These are phyloP conservation scores for Heritiera littoralis DNA, from an alignment of 345 rosid species.

Conservation along the genomic window DNA sequence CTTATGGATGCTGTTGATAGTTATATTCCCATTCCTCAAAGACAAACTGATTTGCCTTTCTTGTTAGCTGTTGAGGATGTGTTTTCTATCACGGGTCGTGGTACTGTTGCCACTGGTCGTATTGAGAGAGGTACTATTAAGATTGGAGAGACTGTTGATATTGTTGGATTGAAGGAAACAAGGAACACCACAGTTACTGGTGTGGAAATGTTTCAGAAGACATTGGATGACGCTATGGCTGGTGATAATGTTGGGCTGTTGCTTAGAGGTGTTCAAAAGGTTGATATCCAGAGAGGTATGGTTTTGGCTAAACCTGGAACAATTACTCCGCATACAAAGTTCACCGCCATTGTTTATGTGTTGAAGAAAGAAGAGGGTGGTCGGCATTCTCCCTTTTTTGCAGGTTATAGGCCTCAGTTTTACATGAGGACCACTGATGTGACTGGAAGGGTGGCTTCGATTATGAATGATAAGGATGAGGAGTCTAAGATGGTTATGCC, in stretches of 20 bases:
- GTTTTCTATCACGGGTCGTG: slow-evolving; percentile 87
- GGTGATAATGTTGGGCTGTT: slow-evolving; percentile 91
- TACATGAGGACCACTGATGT: slow-evolving; percentile 97
- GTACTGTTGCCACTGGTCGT: slow-evolving; percentile 91
- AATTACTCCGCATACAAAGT: slow-evolving; percentile 78
- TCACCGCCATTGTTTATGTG: slow-evolving; percentile 72
- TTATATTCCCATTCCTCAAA: slow-evolving; percentile 76
- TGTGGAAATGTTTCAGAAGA: slow-evolving; percentile 89
- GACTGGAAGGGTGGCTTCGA: slow-evolving; percentile 67
- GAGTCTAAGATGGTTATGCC: slow-evolving; percentile 99
- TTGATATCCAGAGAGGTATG: slow-evolving; percentile 93
- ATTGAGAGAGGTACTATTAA: slow-evolving; percentile 79
- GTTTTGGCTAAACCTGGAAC: slow-evolving; percentile 86
- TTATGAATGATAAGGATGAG: slow-evolving; percentile 89
- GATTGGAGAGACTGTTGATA: slow-evolving; percentile 75
- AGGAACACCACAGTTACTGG: slow-evolving; percentile 75
- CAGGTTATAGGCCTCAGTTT: slow-evolving; percentile 88
- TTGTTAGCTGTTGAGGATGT: slow-evolving; percentile 88
- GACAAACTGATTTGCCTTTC: slow-evolving; percentile 85
- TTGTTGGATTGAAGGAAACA: slow-evolving; percentile 81
- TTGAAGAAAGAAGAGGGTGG: slow-evolving; percentile 99
- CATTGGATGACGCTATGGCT: slow-evolving; percentile 82
- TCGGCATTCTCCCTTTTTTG: slow-evolving; percentile 84
- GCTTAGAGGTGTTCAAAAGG: slow-evolving; percentile 85
- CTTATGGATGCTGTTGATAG: slow-evolving; percentile 87